Evolutionary conservation across 1,284 basidiomycete species (phyloP).

Genomic region (Exobasidium rhododendri): DNA sequence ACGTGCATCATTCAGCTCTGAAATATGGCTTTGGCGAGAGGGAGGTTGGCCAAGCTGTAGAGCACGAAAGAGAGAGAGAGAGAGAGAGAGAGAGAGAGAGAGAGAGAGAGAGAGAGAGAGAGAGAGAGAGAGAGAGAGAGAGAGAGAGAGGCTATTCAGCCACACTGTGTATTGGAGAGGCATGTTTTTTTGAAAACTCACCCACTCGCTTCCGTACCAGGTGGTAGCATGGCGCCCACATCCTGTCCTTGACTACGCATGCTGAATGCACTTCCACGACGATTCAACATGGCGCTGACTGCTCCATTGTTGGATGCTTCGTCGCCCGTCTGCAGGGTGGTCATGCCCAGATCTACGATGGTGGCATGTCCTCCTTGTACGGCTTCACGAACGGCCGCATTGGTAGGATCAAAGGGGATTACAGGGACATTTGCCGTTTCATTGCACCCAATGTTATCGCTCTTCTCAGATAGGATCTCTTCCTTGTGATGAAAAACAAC

Average conservation of each 20-base stretch:
- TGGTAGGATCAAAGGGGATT: neutral
- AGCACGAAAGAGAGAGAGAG: neutral
- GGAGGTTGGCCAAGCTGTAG: neutral
- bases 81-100: too few relatives aligned
- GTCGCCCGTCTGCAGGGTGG: neutral
- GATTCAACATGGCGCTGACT: neutral
- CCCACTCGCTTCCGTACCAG: neutral
- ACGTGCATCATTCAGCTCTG: neutral
- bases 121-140: too few relatives aligned
- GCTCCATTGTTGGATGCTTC: neutral
- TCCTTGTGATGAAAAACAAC: slow-evolving; percentile 3
- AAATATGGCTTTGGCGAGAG: neutral
- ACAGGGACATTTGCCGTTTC: neutral
- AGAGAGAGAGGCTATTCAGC: too few relatives aligned
- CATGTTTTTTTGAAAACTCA: too few relatives aligned
- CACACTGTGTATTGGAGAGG: too few relatives aligned
- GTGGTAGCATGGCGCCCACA: neutral
- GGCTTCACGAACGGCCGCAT: neutral
- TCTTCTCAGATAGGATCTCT: neutral
- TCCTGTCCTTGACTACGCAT: neutral
- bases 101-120: too few relatives aligned
- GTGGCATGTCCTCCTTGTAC: slow-evolving; percentile 5
- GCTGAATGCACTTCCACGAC: neutral
- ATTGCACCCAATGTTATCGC: neutral
- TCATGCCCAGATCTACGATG: slow-evolving; percentile 4